phyloP scores from a whole-genome alignment of 768 basidiomycete genomes.

The Boletales sp. region DNA sequence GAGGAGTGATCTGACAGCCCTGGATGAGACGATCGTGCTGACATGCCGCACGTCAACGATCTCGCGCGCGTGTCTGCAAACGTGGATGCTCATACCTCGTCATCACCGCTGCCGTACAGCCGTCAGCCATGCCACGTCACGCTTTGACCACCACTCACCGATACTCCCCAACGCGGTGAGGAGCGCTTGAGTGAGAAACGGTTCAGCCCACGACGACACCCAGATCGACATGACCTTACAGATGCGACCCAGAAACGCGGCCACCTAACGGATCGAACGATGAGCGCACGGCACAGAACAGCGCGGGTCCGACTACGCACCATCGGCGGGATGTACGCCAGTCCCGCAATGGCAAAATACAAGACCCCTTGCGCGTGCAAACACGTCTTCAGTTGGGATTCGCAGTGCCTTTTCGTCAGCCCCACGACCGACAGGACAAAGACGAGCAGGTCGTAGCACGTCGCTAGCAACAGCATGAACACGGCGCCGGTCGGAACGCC shows the following conservation, averaged over 20 bases:
- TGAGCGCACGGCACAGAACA: background rate
- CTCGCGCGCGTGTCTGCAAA: background rate
- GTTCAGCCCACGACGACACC: background rate
- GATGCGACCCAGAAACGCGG: background rate
- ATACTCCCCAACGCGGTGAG: background rate
- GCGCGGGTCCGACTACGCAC: background rate
- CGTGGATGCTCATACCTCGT: constrained; percentile 4
- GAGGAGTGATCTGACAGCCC: constrained; percentile 11
- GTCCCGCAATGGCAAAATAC: constrained; percentile 11
- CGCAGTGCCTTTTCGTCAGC: constrained; percentile 6
- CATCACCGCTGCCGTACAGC: constrained; percentile 1
- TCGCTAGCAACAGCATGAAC: constrained; percentile 9
- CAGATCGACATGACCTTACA: constrained; percentile 3
- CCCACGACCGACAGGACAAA: constrained; percentile 15
- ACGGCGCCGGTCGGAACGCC: background rate
- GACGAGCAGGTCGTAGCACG: constrained; percentile 17
- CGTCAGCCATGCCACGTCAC: constrained; percentile 3
- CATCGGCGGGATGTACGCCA: constrained; percentile 12
- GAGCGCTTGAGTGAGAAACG: background rate
- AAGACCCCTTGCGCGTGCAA: constrained; percentile 16
- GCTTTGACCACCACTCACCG: constrained; percentile 4
- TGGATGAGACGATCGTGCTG: constrained; percentile 12
- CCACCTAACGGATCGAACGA: constrained; percentile 2
- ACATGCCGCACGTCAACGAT: too few relatives aligned
- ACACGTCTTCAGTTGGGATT: constrained; percentile 14